phyloP scores from a whole-genome alignment of 1,139 yeast species.

The Yamadazyma mexicana region DNA sequence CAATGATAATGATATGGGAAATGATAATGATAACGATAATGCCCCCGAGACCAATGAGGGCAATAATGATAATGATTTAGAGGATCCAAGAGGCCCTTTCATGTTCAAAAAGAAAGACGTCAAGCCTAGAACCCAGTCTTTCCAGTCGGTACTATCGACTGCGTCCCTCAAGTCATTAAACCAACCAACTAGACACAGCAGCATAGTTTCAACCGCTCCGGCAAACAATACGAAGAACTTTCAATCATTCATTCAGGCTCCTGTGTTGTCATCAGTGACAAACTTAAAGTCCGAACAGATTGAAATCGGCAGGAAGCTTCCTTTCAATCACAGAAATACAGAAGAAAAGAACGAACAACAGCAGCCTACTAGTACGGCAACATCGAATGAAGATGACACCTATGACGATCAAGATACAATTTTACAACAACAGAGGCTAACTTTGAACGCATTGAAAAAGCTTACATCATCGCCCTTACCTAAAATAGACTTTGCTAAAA shows the following conservation, averaged over 20 bases:
- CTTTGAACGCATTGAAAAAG: constrained; percentile 47
- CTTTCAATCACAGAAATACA: constrained; percentile 30
- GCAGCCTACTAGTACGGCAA: not conserved
- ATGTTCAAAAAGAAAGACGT: constrained; percentile 54
- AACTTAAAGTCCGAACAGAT: constrained; percentile 31
- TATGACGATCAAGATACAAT: constrained; percentile 35
- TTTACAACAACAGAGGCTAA: constrained; percentile 43
- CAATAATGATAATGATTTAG: no score
- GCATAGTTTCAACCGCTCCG: constrained; percentile 17
- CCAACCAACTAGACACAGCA: constrained; percentile 28
- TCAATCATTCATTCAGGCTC: constrained; percentile 51
- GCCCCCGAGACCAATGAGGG: not conserved
- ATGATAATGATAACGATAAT: not conserved
- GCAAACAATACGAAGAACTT: constrained; percentile 33
- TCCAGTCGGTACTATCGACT: constrained; percentile 63
- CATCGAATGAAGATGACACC: constrained; percentile 19
- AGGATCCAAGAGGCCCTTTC: constrained; percentile 1
- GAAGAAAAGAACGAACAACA: constrained; percentile 5
- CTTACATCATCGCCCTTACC: constrained; percentile 47
- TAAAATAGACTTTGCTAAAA: constrained; percentile 16
- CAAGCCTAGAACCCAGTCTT: constrained; percentile 57
- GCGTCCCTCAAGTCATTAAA: constrained; percentile 54
- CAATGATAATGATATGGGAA: not conserved
- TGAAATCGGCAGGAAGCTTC: constrained; percentile 46
- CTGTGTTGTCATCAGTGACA: constrained; percentile 42